phyloP scores from a whole-genome alignment of 345 rosid genomes.

The Mallotus nudiflorus region DNA sequence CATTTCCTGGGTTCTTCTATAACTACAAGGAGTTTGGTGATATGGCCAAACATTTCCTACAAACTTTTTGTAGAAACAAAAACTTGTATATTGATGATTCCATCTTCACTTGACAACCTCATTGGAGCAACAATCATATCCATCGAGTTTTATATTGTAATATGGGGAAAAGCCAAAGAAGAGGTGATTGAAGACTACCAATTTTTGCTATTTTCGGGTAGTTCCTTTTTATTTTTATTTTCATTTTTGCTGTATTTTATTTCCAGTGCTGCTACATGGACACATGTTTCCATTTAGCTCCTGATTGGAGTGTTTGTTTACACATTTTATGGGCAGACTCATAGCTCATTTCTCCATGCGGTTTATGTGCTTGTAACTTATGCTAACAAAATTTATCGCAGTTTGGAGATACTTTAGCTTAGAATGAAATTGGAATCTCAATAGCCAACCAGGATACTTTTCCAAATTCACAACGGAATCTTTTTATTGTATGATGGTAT shows the following conservation, averaged over 20 bases:
- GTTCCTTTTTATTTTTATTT: background rate
- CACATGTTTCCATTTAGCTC: conserved; percentile 68
- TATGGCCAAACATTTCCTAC: too few species aligned
- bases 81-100: background rate
- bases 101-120: conserved; percentile 39
- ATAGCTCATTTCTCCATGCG: conserved; percentile 48
- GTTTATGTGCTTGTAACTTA: conserved; percentile 39
- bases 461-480: conserved; percentile 15
- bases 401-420: conserved; percentile 12
- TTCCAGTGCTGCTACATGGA: conserved; percentile 62
- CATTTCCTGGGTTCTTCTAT: too few species aligned
- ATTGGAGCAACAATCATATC: conserved; percentile 74
- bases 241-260: background rate
- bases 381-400: conserved; percentile 36
- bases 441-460: background rate
- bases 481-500: conserved; percentile 13
- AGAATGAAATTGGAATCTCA: background rate
- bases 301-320: conserved; percentile 53
- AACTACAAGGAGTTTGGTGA: too few species aligned
- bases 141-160: conserved; percentile 71
- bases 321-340: conserved; percentile 52
- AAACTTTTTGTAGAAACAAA: too few species aligned
- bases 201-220: background rate
- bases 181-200: conserved; percentile 43
- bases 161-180: conserved; percentile 92